phyloP scores from a whole-genome alignment of 1,139 yeast species.

The Hyphopichia wangnamkhiaoensis region DNA sequence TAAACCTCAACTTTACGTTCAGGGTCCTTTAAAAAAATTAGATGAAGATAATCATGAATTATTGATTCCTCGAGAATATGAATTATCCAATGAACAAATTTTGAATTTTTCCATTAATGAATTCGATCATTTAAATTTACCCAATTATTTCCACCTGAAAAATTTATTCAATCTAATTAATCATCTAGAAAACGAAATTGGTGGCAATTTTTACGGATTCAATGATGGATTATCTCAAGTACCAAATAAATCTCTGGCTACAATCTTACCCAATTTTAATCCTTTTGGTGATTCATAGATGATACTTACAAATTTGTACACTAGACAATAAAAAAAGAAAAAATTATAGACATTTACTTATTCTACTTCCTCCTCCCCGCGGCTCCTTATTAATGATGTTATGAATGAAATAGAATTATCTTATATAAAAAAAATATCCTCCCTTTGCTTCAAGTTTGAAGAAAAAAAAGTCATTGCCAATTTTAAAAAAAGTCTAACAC shows the following conservation, averaged over 20 bases:
- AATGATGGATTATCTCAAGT: slow-evolving; percentile 17
- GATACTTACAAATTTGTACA: too few species aligned
- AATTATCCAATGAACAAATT: slow-evolving; percentile 43
- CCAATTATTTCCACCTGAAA: slow-evolving; percentile 47
- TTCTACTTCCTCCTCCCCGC: too few species aligned
- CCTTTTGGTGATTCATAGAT: slow-evolving; percentile 34
- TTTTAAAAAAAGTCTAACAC: too few species aligned
- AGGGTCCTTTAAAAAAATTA: slow-evolving; percentile 2
- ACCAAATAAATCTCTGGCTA: too few species aligned
- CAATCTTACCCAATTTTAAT: slow-evolving; percentile 30
- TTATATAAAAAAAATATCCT: too few species aligned
- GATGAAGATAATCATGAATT: slow-evolving; percentile 1
- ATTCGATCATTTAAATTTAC: slow-evolving; percentile 32
- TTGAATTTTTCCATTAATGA: slow-evolving; percentile 42
- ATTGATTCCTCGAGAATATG: slow-evolving; percentile 41
- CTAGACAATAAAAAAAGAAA: neutral
- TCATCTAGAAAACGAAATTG: slow-evolving; percentile 32
- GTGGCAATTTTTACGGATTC: slow-evolving; percentile 48
- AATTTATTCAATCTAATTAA: slow-evolving; percentile 40
- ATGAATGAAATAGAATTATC: too few species aligned
- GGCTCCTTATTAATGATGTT: too few species aligned
- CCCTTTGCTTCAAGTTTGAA: too few species aligned
- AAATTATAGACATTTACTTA: too few species aligned
- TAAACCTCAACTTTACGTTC: slow-evolving; percentile 32
- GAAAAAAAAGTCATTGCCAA: too few species aligned